A percentile compares a stretch with the other conserved stretches of the same genome.
Conservation (phyloP, 768 basidiomycete genomes). For the Gloeopeniophorella convolvens region DNA sequence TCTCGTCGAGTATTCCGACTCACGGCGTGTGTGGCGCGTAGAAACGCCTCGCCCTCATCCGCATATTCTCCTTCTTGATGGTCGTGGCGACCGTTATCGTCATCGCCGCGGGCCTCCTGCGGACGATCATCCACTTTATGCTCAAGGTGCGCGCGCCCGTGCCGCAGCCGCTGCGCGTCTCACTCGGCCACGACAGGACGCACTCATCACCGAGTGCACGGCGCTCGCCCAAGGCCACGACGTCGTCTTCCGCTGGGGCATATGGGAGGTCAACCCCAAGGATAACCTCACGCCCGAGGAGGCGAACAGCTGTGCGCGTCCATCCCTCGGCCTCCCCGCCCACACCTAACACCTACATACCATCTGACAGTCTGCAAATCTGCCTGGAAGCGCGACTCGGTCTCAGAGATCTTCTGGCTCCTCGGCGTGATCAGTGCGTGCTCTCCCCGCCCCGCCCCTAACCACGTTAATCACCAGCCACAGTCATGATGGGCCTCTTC, state of each 20-base stretch:
- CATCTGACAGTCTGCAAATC: slow-evolving; percentile 48
- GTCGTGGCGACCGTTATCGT: slow-evolving; percentile 42
- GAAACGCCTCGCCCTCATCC: slow-evolving; percentile 51
- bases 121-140: slow-evolving; percentile 57
- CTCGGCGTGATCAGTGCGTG: slow-evolving; percentile 52
- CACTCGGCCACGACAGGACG: slow-evolving; percentile 34
- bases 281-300: slow-evolving; percentile 27
- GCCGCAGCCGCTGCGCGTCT: background rate
- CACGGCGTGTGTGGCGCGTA: slow-evolving; percentile 2
- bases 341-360: slow-evolving; percentile 14
- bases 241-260: slow-evolving; percentile 25
- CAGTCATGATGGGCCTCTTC: slow-evolving; percentile 58
- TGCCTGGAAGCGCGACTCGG: slow-evolving; percentile 59
- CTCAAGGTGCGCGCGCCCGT: slow-evolving; percentile 50
- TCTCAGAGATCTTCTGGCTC: slow-evolving; percentile 59
- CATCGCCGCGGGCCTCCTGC: slow-evolving; percentile 45
- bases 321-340: background rate
- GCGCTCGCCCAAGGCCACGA: slow-evolving; percentile 31
- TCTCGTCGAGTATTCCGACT: background rate
- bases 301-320: slow-evolving; percentile 43
- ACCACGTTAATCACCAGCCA: background rate
- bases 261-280: slow-evolving; percentile 26
- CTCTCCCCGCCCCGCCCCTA: background rate
- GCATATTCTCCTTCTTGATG: slow-evolving; percentile 50
- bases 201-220: slow-evolving; percentile 53